phyloP scores from a whole-genome alignment of 2,329 filamentous ascomycete species.

The Scedosporium aurantiacum region DNA sequence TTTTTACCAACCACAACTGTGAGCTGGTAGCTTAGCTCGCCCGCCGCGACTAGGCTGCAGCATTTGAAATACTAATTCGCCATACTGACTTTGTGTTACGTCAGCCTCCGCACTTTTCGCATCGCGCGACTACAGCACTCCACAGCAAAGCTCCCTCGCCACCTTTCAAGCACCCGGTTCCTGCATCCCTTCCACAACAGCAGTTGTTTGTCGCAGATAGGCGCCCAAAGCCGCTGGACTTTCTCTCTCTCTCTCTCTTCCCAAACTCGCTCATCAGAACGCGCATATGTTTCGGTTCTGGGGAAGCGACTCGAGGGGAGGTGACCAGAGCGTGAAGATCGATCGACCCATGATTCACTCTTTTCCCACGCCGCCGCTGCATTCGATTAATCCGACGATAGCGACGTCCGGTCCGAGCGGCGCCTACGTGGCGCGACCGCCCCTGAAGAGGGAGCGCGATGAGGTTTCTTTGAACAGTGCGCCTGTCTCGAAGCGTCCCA shows the following conservation, averaged over 20 bases:
- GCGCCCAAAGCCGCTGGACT: background rate
- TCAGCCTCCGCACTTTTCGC: constrained; percentile 10
- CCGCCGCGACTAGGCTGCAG: constrained; percentile 4
- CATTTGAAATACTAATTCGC: background rate
- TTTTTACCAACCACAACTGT: background rate
- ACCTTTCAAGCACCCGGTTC: constrained; percentile 7
- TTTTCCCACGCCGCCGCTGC: constrained; percentile 21
- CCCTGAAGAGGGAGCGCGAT: constrained; percentile 27
- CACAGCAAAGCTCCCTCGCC: constrained; percentile 9
- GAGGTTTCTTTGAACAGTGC: constrained; percentile 17
- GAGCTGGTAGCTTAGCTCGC: background rate
- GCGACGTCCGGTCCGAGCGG: constrained; percentile 7
- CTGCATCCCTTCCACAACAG: constrained; percentile 12
- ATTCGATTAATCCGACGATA: constrained; percentile 17
- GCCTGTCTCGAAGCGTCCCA: constrained; percentile 1
- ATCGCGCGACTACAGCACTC: constrained; percentile 14
- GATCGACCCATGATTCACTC: constrained; percentile 27
- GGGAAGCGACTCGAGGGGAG: constrained; percentile 46
- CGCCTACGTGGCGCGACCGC: constrained; percentile 18
- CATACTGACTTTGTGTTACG: constrained; percentile 9
- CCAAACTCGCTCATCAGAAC: constrained; percentile 19
- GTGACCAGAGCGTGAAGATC: constrained; percentile 37
- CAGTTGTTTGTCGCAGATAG: background rate
- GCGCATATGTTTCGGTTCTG: constrained; percentile 53
- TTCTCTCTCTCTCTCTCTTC: constrained; percentile 3